phyloP scores from a whole-genome alignment of 225 moss, liverwort and hornwort genomes.

The Rhytidiadelphus loreus region DNA sequence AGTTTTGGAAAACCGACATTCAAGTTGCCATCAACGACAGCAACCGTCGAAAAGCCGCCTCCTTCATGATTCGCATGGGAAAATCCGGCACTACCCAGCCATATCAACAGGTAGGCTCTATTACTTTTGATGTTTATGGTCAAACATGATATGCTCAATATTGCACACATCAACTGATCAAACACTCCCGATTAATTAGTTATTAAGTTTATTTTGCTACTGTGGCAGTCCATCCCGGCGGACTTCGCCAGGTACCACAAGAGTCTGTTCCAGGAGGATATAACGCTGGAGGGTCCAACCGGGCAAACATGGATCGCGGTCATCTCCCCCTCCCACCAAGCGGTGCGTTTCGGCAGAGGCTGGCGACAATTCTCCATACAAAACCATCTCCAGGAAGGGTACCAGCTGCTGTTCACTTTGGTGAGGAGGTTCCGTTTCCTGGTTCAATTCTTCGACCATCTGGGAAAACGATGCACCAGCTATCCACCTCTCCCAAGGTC shows the following conservation, averaged over 20 bases:
- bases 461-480: not conserved
- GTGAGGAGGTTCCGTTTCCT: not conserved
- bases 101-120: slow-evolving; percentile 9
- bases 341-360: slow-evolving; percentile 5
- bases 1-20: not conserved
- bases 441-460: slow-evolving; percentile 11
- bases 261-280: not conserved
- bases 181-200: too few species aligned
- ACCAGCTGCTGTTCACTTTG: slow-evolving; percentile 11
- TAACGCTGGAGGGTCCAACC: not conserved
- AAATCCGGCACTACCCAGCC: not conserved
- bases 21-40: slow-evolving; percentile 24
- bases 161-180: too few species aligned
- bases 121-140: not conserved
- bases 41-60: not conserved
- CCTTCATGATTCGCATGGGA: slow-evolving; percentile 1
- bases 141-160: not conserved
- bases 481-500: not conserved
- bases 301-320: not conserved
- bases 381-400: slow-evolving; percentile 1
- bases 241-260: slow-evolving; percentile 8
- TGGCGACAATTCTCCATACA: slow-evolving; percentile 5
- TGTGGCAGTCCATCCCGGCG: not conserved
- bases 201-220: not conserved
- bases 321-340: not conserved